Conservation (phyloP, 495 filamentous ascomycete genomes). For the Endocarpon pusillum region DNA sequence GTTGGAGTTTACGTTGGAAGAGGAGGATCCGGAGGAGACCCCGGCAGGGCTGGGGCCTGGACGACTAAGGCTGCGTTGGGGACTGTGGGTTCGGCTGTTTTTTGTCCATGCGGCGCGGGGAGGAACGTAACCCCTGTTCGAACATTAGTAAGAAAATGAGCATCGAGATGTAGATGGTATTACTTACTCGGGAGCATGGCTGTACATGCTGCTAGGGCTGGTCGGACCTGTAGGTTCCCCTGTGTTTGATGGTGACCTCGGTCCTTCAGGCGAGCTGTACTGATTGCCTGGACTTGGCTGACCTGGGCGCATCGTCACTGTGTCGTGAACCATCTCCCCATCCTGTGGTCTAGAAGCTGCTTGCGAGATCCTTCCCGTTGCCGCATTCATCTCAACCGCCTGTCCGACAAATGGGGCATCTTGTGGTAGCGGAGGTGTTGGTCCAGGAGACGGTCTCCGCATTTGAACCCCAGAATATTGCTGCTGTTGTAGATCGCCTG, state of each 20-base stretch:
- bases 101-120: constrained; percentile 34
- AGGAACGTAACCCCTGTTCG: constrained; percentile 40
- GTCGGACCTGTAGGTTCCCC: constrained; percentile 12
- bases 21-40: no score
- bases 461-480: constrained; percentile 5
- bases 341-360: constrained; percentile 12
- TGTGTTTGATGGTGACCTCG: constrained; percentile 14
- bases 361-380: constrained; percentile 34
- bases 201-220: constrained; percentile 52
- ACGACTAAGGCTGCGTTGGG: constrained; percentile 4
- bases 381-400: constrained; percentile 69
- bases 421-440: constrained; percentile 35
- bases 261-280: constrained; percentile 50
- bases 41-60: constrained; percentile 6
- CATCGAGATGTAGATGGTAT: constrained; percentile 2
- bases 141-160: constrained; percentile 14
- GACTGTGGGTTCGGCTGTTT: constrained; percentile 1
- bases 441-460: constrained; percentile 38
- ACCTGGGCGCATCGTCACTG: constrained; percentile 38
- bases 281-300: constrained; percentile 49
- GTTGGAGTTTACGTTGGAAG: constrained; percentile 10
- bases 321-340: constrained; percentile 37
- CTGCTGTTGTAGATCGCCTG: constrained; percentile 1
- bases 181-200: constrained; percentile 57
- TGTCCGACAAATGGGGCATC: constrained; percentile 42